phyloP scores from a whole-genome alignment of 78 protist genomes.

The Dictyostelium intermedium region DNA sequence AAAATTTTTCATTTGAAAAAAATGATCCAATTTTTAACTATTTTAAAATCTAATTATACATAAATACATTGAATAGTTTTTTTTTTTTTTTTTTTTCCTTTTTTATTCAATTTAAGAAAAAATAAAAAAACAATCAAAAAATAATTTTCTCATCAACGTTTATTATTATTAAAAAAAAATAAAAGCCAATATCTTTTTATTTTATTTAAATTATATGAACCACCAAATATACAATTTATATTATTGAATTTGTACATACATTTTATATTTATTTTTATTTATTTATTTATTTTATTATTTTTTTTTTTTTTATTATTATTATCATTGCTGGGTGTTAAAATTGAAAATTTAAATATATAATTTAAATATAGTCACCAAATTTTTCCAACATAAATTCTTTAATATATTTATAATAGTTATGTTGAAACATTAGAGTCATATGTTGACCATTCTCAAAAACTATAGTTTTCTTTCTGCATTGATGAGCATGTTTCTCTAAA shows the following conservation, averaged over 20 bases:
- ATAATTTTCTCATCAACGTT: too few species aligned
- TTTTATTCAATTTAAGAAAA: too few species aligned
- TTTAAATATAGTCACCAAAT: not conserved
- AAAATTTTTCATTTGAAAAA: too few species aligned
- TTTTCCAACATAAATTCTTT: constrained; percentile 23
- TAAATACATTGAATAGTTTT: too few species aligned
- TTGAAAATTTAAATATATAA: not conserved
- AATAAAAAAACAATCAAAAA: too few species aligned
- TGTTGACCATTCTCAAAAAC: constrained; percentile 51
- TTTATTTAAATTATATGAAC: not conserved
- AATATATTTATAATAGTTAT: constrained; percentile 48
- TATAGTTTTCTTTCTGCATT: constrained; percentile 12
- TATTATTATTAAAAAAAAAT: too few species aligned
- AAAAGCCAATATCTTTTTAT: too few species aligned
- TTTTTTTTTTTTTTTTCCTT: too few species aligned
- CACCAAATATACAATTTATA: not conserved
- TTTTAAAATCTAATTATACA: too few species aligned
- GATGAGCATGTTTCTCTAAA: constrained; percentile 10
- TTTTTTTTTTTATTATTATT: not conserved
- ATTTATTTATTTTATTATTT: not conserved
- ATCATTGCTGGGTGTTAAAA: not conserved
- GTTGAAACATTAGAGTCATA: constrained; percentile 50
- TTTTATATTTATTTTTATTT: not conserved
- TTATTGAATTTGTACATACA: not conserved
- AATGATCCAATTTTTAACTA: too few species aligned